A percentile compares a stretch with the other conserved stretches of the same genome.
These are phyloP conservation scores for Lactuca saligna DNA, from an alignment of 129 eudicot genomes.

Conservation along the genomic window DNA sequence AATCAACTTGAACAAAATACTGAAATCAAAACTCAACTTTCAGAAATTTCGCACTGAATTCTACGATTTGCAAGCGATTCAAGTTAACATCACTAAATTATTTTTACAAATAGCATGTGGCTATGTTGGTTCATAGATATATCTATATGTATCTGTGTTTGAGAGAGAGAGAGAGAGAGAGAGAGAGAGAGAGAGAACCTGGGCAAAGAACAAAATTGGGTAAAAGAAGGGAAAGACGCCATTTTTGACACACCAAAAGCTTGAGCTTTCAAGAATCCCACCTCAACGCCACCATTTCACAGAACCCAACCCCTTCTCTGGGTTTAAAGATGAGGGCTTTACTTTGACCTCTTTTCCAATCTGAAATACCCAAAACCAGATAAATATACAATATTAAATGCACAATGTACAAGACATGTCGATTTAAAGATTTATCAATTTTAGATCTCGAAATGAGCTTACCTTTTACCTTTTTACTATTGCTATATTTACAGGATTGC, in stretches of 20 bases:
- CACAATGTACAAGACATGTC: not conserved
- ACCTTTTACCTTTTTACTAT: not conserved
- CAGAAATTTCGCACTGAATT: not conserved
- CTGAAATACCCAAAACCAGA: constrained; percentile 16
- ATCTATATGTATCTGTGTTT: not conserved
- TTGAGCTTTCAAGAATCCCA: constrained; percentile 32
- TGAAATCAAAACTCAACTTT: not conserved
- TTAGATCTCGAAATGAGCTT: constrained; percentile 14
- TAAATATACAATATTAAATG: not conserved
- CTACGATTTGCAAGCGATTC: not conserved
- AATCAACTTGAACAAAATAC: not conserved
- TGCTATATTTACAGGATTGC: not conserved
- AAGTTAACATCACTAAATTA: constrained; percentile 2
- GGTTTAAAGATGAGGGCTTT: constrained; percentile 50
- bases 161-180: not conserved
- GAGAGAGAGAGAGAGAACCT: constrained; percentile 51
- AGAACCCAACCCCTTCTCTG: constrained; percentile 19
- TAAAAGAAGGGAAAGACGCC: constrained; percentile 73
- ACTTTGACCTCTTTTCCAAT: constrained; percentile 22
- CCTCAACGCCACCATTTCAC: constrained; percentile 31
- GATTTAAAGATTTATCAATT: not conserved
- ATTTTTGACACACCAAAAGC: constrained; percentile 38
- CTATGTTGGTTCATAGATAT: constrained; percentile 14
- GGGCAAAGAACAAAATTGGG: constrained; percentile 55
- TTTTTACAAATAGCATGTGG: not conserved